Base-by-base conservation (phyloP, 1,284 basidiomycete genomes). In the Melampsora americana region DNA sequence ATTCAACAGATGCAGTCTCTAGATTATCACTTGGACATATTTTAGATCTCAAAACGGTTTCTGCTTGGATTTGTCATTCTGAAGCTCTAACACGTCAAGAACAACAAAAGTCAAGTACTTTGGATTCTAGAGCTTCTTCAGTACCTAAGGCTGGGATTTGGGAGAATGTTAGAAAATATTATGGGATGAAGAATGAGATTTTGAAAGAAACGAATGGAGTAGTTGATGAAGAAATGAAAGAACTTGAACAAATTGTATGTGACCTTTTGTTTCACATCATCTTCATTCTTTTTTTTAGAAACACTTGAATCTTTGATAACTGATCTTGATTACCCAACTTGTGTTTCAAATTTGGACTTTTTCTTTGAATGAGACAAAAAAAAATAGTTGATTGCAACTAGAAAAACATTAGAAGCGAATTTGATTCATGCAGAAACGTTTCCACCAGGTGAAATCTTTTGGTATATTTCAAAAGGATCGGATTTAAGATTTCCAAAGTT, bases 1-100 rank as follows among this genome's bases (percentile, higher is more conserved):
- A 92, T 82, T 91, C 90, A 5, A 89, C 91, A 81, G 92, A 93
- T 79, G 86, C 92, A 67, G 90, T 93, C 12, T 88, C 90, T 1
- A 86, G 92, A 20, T 85, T 93, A 1, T 91, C 90, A 1, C 84
- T 93, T 5, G 91, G 91, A 2, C 88, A 90, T 65, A 87, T 93
- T 26, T 86, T 89, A 26, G 50, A 69, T 59, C 56, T 70, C 26
- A 70, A 70, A 61, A 70, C 68, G 11, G 11, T 70, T 14, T 59
- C 44, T 26, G 60, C 56, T n/a, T 70, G 68, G 68, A 70, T 70
- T 39, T 42, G 60, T 16, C 44, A 39, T 42, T 70, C 42, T 16
- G 68, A 70, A 59, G 18, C 30, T 35, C 30, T 44, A 35, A 39
- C 68, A 26, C 53, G 28, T 32, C 44, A 56, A 35, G 35, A 35